Evolutionary conservation across 208 protist species (phyloP).

Genomic region (Trypanosoma rangeli): DNA sequence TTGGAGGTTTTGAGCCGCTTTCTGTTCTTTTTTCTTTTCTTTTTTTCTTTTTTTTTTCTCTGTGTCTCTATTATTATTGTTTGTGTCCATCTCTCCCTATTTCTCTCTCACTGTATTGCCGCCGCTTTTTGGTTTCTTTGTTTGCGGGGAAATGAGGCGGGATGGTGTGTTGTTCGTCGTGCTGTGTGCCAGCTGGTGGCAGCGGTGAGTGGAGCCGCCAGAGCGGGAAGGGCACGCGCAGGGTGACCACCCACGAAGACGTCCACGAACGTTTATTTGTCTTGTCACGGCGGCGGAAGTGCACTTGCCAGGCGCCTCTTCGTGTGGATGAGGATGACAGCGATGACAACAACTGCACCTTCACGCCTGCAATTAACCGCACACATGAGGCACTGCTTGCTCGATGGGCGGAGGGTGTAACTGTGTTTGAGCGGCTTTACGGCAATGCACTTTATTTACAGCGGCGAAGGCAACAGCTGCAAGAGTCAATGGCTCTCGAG

Average conservation of each 20-base stretch:
- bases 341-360: slow-evolving; percentile 24
- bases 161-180: slow-evolving; percentile 5
- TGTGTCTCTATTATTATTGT: neutral
- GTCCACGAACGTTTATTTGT: slow-evolving; percentile 19
- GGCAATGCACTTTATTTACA: slow-evolving; percentile 24
- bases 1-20: neutral
- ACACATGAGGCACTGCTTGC: slow-evolving; percentile 21
- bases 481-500: neutral
- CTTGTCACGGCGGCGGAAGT: slow-evolving; percentile 3
- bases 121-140: neutral
- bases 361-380: slow-evolving; percentile 12
- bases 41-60: neutral
- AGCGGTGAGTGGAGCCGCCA: neutral
- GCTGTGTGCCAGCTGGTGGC: neutral
- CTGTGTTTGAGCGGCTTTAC: slow-evolving; percentile 27
- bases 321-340: slow-evolving; percentile 5
- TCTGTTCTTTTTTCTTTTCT: neutral
- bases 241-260: neutral
- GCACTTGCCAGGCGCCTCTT: slow-evolving; percentile 9
- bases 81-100: neutral
- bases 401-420: slow-evolving; percentile 18
- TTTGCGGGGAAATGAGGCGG: neutral
- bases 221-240: neutral
- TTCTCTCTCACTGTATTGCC: slow-evolving; percentile 1
- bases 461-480: neutral